phyloP scores from a whole-genome alignment of 2,329 filamentous ascomycete species.

The Fusarium marasasianum region DNA sequence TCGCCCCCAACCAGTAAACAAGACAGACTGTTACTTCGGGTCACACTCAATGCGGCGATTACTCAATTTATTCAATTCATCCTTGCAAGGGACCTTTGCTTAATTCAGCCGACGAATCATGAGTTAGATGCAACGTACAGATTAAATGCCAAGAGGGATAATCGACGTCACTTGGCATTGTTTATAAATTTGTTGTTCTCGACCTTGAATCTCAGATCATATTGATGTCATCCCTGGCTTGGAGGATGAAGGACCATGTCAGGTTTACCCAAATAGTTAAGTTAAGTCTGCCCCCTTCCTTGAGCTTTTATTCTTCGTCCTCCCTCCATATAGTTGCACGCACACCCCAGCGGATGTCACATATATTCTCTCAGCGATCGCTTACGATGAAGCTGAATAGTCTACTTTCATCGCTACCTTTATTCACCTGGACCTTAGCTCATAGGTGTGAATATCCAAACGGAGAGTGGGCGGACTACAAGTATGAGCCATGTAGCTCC shows the following conservation, averaged over 20 bases:
- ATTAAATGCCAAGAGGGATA: neutral
- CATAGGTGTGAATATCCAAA: too few relatives aligned
- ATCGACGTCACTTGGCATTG: neutral
- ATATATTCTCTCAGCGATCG: neutral
- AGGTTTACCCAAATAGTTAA: too few relatives aligned
- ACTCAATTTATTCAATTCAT: neutral
- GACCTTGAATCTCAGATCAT: neutral
- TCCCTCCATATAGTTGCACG: neutral
- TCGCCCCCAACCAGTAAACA: neutral
- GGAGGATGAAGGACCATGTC: rapidly evolving
- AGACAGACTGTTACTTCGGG: neutral
- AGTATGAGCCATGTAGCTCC: neutral
- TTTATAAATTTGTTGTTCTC: neutral
- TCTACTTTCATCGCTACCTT: neutral
- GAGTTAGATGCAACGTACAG: neutral
- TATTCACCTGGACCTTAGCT: neutral
- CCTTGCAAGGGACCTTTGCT: neutral
- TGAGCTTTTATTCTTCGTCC: too few relatives aligned
- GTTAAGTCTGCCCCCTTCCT: too few relatives aligned
- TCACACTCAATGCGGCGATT: neutral
- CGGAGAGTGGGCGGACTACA: neutral
- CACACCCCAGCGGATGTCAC: neutral
- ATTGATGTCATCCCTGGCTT: neutral
- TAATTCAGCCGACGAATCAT: neutral
- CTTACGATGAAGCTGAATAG: neutral